Evolutionary conservation across 1,284 basidiomycete species (phyloP).

Genomic region (Coriolopsis trogii): DNA sequence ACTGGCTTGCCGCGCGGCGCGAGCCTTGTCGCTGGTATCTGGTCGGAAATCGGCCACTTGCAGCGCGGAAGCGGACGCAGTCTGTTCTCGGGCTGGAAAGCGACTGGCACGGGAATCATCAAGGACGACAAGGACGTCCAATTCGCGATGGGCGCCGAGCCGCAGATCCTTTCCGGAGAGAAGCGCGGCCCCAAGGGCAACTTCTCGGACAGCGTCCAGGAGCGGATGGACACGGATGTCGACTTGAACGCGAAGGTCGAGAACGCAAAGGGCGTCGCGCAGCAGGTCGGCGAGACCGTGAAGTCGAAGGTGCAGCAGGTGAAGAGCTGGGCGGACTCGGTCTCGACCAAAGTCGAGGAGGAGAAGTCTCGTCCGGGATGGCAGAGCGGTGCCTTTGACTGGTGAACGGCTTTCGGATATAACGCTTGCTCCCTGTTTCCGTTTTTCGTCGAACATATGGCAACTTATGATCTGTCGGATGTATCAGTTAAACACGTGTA

Average conservation of each 20-base stretch:
- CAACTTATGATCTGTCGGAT: too few relatives aligned
- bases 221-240: slow-evolving; percentile 29
- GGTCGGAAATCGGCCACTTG: slow-evolving; percentile 67
- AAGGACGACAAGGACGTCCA: slow-evolving; percentile 47
- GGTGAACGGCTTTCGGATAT: too few relatives aligned
- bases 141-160: slow-evolving; percentile 70
- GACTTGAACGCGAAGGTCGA: slow-evolving; percentile 19
- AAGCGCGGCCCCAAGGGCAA: slow-evolving; percentile 66
- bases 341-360: slow-evolving; percentile 45
- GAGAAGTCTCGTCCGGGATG: slow-evolving; percentile 50
- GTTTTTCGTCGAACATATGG: too few relatives aligned
- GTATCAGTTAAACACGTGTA: too few relatives aligned
- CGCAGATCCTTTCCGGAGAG: slow-evolving; percentile 65
- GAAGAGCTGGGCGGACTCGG: slow-evolving; percentile 47
- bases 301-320: slow-evolving; percentile 45
- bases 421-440: too few relatives aligned
- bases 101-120: slow-evolving; percentile 64
- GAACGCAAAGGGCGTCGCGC: slow-evolving; percentile 27
- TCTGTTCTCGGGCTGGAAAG: slow-evolving; percentile 47
- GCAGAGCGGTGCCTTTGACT: slow-evolving; percentile 54
- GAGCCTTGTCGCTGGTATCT: slow-evolving; percentile 55
- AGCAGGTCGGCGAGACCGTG: slow-evolving; percentile 35
- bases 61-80: slow-evolving; percentile 40
- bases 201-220: slow-evolving; percentile 47
- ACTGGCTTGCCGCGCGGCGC: slow-evolving; percentile 53